These are phyloP conservation scores for Nannizziopsis barbatae DNA, from an alignment of 2,329 filamentous ascomycete genomes.

Conservation along the genomic window DNA sequence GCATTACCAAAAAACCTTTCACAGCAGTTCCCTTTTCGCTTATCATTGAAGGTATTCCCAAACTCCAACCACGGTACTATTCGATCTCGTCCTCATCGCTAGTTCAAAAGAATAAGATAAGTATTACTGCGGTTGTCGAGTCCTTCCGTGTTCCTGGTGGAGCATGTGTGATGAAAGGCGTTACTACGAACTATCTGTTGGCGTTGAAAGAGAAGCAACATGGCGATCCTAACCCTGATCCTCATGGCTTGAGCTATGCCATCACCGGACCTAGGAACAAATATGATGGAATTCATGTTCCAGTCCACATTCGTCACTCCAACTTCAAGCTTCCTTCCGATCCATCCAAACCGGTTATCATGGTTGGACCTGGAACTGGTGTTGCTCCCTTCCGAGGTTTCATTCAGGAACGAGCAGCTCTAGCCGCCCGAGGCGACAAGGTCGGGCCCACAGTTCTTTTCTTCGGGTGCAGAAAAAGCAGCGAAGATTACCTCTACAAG, in stretches of 20 bases:
- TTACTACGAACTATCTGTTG: slow-evolving; percentile 91
- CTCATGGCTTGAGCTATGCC: slow-evolving; percentile 75
- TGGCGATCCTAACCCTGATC: slow-evolving; percentile 57
- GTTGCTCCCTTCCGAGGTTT: slow-evolving; percentile 91
- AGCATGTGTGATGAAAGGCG: slow-evolving; percentile 72
- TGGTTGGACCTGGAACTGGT: slow-evolving; percentile 92
- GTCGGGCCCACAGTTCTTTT: slow-evolving; percentile 86
- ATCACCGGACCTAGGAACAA: slow-evolving; percentile 88
- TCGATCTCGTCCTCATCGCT: slow-evolving; percentile 96
- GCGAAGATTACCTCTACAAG: slow-evolving; percentile 88
- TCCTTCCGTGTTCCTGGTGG: slow-evolving; percentile 66
- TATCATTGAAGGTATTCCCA: slow-evolving; percentile 84
- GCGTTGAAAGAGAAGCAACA: slow-evolving; percentile 96
- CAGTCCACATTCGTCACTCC: slow-evolving; percentile 90
- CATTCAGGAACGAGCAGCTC: slow-evolving; percentile 80
- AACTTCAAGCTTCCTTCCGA: slow-evolving; percentile 99
- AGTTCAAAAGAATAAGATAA: slow-evolving; percentile 88
- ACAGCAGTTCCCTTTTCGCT: slow-evolving; percentile 80
- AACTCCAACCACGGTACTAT: slow-evolving; percentile 96
- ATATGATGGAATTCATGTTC: slow-evolving; percentile 89
- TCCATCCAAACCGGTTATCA: slow-evolving; percentile 84
- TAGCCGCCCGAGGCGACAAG: slow-evolving; percentile 64
- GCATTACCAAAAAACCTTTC: slow-evolving; percentile 66
- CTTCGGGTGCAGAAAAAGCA: slow-evolving; percentile 79
- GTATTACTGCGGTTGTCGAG: slow-evolving; percentile 91